These are phyloP conservation scores for Trypanosoma scelopori DNA, from an alignment of 208 protist species.

Conservation along the genomic window DNA sequence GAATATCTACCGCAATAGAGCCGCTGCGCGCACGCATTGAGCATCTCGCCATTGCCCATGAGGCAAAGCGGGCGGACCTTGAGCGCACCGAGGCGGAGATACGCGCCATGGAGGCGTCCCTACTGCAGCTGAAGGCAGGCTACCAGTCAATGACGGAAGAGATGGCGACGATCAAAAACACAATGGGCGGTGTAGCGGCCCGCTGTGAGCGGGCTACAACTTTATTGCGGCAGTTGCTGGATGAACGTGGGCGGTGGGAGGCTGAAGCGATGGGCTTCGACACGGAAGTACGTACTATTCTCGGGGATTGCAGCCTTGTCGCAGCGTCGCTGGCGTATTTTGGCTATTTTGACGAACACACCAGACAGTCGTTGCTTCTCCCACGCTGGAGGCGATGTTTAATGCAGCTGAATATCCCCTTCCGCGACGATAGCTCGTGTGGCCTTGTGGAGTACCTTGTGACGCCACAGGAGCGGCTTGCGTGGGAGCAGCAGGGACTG, in stretches of 20 bases:
- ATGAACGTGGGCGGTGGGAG: constrained; percentile 96
- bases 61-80: constrained; percentile 54
- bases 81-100: constrained; percentile 79
- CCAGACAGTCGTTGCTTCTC: constrained; percentile 82
- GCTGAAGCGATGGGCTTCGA: constrained; percentile 84
- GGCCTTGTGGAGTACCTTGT: constrained; percentile 93
- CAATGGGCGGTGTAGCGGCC: constrained; percentile 75
- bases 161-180: constrained; percentile 89
- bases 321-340: constrained; percentile 97
- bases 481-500: constrained; percentile 94
- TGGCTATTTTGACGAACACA: constrained; percentile 98
- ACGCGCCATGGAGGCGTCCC: constrained; percentile 77
- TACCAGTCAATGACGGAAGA: constrained; percentile 95
- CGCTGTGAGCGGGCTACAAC: constrained; percentile 93
- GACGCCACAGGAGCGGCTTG: constrained; percentile 88
- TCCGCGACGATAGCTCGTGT: constrained; percentile 59
- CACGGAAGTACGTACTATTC: constrained; percentile 85
- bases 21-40: constrained; percentile 94
- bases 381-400: constrained; percentile 88
- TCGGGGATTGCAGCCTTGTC: constrained; percentile 96
- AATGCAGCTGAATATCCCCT: constrained; percentile 53
- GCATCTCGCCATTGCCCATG: constrained; percentile 77
- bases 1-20: constrained; percentile 90
- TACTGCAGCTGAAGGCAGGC: constrained; percentile 90
- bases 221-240: constrained; percentile 91